Evolutionary conservation across 2,329 filamentous ascomycete species (phyloP), one percentile per base, ranked within the genome.

Genomic region (Nothomitra cinnamomea): DNA sequence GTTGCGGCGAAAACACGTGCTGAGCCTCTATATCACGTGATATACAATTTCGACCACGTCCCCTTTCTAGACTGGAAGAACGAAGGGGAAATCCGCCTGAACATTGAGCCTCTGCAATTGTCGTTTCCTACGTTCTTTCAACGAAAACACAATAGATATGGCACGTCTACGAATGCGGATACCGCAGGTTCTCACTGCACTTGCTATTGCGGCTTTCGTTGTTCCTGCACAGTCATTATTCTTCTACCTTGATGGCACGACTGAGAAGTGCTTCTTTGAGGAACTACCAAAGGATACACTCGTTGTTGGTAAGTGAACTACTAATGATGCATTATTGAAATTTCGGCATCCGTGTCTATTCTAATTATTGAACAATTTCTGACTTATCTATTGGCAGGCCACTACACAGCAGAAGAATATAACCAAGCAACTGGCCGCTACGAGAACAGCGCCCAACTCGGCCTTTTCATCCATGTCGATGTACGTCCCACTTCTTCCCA

Each of bases 241-340:
- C 80, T 94, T 98, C 76, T 96, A 85, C 74, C 82, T 96, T 68
- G 88, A 96, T 67, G 86, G 85, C 63, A 77, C 78, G 51, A 73
- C 79, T 59, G 83, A 87, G 60, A 95, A 94, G 72, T 98, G 92
- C 72, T 98, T 98, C 80, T 94, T 85, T 72, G 92, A 98, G 73
- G 90, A 96, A 70, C 78, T 98, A 56, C 89, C 92, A 60, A 95
- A 96, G 75, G 90, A 95, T 69, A 96, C 92, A 13, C 73, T 98
- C 55, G 90, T 98, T 54, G 89, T 95, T 56, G 92, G 80, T 83
- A 73, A 57, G 78, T 61, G 41, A 54, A 3, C 53, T 25, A 42
- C 24, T 21, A 40, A 7, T 3, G 19, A 19, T n/a, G 2, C 15
- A 13, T 35, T 45, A 38, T 41, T 3, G 8, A 21, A 2, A 38